Evolutionary conservation across 257 asterid species (phyloP), one percentile per base, ranked within the genome.

Genomic region (Ballota nigra): DNA sequence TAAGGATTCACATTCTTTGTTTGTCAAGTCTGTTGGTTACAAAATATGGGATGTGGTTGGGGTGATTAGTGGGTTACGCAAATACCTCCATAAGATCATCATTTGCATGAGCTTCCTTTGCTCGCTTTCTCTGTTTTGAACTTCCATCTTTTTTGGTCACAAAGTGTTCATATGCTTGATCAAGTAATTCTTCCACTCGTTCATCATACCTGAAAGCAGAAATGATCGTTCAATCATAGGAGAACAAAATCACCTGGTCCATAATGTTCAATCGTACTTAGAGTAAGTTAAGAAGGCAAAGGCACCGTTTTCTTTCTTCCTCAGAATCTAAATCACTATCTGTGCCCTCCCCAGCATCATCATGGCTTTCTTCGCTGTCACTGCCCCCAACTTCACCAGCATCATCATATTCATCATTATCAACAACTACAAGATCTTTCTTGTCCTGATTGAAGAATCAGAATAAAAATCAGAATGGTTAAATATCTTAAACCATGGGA

Each of bases 241-340:
- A 60, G 16, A 26, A 67, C 40, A 6, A 58, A 60, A 5, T 0
- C 2, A 28, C 23, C 3, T 11, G 20, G 8, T 22, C 5, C 45
- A 62, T 38, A 52, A 59, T n/a, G 26, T 63, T 28, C 71, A 73
- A 74, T 62, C 60, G 8, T 63, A 43, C 57, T 61, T 23, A 12
- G 51, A 73, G 70, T 67, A 28, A 43, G 40, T 24, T 16, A 47
- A 69, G 66, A 23, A 75, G 24, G 53, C 28, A 53, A 19, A 40
- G 49, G 38, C 86, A 92, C 98, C 98, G 78, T 49, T 64, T 81
- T 22, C 84, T 80, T 80, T 95, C 98, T 75, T 95, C 99, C 71
- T 92, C 99, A 24, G 99, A 84, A 77, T 92, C 99, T 59, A 84
- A 53, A 80, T 92, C 96, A 75, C 96, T 89, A 45, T 85, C 66